A percentile compares a stretch with the other conserved stretches of the same genome.
These are phyloP conservation scores for Biscogniauxia mediterranea DNA, from an alignment of 2,329 filamentous ascomycete genomes.

Conservation along the genomic window DNA sequence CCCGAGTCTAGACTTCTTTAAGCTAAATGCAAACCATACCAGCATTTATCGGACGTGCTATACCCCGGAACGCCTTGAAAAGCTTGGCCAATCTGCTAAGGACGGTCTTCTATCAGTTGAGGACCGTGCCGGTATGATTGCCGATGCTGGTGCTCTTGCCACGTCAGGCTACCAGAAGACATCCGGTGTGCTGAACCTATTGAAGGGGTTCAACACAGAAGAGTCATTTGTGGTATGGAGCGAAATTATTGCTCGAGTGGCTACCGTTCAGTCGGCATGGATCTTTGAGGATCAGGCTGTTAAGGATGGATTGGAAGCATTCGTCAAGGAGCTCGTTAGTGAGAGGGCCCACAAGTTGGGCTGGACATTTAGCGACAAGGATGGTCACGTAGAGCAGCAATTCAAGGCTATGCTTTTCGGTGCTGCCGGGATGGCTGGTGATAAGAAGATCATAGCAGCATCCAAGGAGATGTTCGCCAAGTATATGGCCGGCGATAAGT, in stretches of 20 bases:
- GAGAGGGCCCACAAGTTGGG: slow-evolving; percentile 82
- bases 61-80: slow-evolving; percentile 75
- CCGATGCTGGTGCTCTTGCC: slow-evolving; percentile 85
- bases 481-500: slow-evolving; percentile 74
- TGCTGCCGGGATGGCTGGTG: slow-evolving; percentile 75
- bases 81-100: slow-evolving; percentile 85
- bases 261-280: slow-evolving; percentile 80
- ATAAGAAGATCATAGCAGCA: slow-evolving; percentile 73
- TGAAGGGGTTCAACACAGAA: slow-evolving; percentile 84
- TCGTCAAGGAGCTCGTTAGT: slow-evolving; percentile 76
- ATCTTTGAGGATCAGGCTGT: slow-evolving; percentile 76
- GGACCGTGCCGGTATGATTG: slow-evolving; percentile 92
- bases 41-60: slow-evolving; percentile 91
- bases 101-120: slow-evolving; percentile 78
- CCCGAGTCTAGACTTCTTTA: slow-evolving; percentile 83
- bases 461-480: slow-evolving; percentile 89
- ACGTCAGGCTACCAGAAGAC: slow-evolving; percentile 92
- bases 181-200: slow-evolving; percentile 78
- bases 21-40: slow-evolving; percentile 93
- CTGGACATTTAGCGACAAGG: slow-evolving; percentile 81
- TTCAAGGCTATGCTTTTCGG: slow-evolving; percentile 93
- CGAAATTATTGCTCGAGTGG: slow-evolving; percentile 78
- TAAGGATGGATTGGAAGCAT: slow-evolving; percentile 75
- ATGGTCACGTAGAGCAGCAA: slow-evolving; percentile 88
- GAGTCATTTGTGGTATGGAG: slow-evolving; percentile 93